phyloP scores from a whole-genome alignment of 805 yeast species.

The Metschnikowia kunwiensis region DNA sequence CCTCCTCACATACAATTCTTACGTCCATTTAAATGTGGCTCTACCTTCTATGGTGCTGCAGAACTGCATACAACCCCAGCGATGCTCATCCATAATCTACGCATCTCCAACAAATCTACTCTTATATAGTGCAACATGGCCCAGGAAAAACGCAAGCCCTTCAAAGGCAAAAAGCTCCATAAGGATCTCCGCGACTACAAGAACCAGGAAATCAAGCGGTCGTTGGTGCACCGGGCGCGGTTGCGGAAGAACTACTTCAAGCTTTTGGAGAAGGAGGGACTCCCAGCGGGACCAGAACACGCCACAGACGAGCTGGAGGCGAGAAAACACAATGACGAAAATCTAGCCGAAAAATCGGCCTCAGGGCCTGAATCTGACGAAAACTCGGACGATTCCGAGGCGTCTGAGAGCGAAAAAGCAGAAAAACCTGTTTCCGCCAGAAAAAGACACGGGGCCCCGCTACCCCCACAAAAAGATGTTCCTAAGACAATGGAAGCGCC shows the following conservation, averaged over 20 bases:
- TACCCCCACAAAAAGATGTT: conserved; percentile 9
- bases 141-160: conserved; percentile 22
- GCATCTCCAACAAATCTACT: too few relatives aligned
- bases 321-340: not conserved
- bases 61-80: too few relatives aligned
- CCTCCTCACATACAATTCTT: too few relatives aligned
- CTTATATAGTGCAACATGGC: too few relatives aligned
- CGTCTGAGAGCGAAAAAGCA: too few relatives aligned
- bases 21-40: too few relatives aligned
- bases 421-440: conserved; percentile 23
- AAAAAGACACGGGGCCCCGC: conserved; percentile 8
- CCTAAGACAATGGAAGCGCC: conserved; percentile 23
- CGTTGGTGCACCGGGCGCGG: conserved; percentile 76
- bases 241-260: conserved; percentile 80
- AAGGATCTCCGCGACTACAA: conserved; percentile 39
- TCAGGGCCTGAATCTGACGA: conserved; percentile 1
- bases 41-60: too few relatives aligned
- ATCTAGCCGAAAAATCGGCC: not conserved
- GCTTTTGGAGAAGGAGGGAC: conserved; percentile 70
- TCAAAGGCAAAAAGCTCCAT: conserved; percentile 27
- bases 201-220: conserved; percentile 67
- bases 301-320: not conserved
- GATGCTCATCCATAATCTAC: too few relatives aligned
- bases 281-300: conserved; percentile 25
- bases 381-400: not conserved